Conservation (phyloP, 257 asterid genomes). For the Dorcoceras hygrometricum region DNA sequence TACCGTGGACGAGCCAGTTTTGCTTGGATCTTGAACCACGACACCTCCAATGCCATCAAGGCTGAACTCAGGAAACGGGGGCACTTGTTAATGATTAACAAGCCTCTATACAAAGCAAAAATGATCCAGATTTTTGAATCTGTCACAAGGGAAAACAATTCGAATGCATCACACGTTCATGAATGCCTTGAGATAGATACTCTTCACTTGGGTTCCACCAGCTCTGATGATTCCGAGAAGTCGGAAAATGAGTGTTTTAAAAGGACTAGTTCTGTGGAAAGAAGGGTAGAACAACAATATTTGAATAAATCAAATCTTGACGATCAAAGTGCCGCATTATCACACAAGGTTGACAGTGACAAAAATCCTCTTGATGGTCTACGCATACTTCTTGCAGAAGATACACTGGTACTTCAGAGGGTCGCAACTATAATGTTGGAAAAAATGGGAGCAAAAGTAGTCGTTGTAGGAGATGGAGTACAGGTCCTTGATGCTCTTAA, state of each 20-base stretch:
- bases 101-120: conserved; percentile 76
- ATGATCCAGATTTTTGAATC: conserved; percentile 65
- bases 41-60: conserved; percentile 58
- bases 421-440: conserved; percentile 94
- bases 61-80: conserved; percentile 67
- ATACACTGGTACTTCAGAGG: conserved; percentile 81
- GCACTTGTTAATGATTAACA: conserved; percentile 63
- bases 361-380: conserved; percentile 55
- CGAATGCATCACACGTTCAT: conserved; percentile 26
- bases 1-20: conserved; percentile 52
- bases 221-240: conserved; percentile 67
- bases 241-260: conserved; percentile 40
- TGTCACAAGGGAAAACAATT: conserved; percentile 37
- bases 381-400: conserved; percentile 82
- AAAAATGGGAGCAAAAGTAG: conserved; percentile 78
- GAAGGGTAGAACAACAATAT: conserved; percentile 21
- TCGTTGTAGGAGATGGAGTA: conserved; percentile 81
- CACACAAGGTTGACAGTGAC: conserved; percentile 31
- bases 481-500: conserved; percentile 74
- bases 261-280: conserved; percentile 20
- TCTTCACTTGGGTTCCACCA: conserved; percentile 42
- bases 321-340: conserved; percentile 26
- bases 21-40: conserved; percentile 77
- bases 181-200: conserved; percentile 63
- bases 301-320: conserved; percentile 15